Conservation (phyloP, 768 basidiomycete genomes). For the Trichaptum fuscoviolaceum region DNA sequence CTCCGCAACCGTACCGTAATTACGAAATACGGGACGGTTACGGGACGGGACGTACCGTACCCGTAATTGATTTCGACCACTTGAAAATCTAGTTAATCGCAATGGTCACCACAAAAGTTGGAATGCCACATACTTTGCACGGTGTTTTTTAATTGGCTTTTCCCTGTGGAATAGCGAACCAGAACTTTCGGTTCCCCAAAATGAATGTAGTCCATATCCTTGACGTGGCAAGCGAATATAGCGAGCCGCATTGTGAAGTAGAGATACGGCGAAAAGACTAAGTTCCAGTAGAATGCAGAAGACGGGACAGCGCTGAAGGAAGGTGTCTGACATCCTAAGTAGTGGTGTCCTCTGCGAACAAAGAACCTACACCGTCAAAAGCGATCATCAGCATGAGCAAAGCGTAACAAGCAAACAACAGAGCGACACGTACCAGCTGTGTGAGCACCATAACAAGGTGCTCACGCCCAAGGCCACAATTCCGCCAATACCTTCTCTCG, state of each 20-base stretch:
- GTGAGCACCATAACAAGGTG: slow-evolving; percentile 99
- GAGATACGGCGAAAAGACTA: slow-evolving; percentile 91
- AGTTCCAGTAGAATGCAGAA: slow-evolving; percentile 66
- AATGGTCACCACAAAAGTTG: not conserved
- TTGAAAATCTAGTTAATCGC: slow-evolving; percentile 6
- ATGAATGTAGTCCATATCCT: slow-evolving; percentile 99
- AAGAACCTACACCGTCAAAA: slow-evolving; percentile 56
- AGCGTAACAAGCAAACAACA: not conserved
- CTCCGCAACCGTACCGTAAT: no score
- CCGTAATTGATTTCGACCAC: no score
- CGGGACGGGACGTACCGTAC: no score
- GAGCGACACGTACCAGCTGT: no score
- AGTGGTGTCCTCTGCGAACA: slow-evolving; percentile 71
- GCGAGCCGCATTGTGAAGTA: slow-evolving; percentile 99
- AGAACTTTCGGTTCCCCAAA: slow-evolving; percentile 96
- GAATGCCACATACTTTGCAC: slow-evolving; percentile 71
- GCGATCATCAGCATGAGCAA: no score
- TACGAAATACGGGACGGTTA: no score
- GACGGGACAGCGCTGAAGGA: slow-evolving; percentile 77
- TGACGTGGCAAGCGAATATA: slow-evolving; percentile 98
- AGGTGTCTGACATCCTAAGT: slow-evolving; percentile 94
- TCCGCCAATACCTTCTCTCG: slow-evolving; percentile 90
- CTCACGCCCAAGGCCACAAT: slow-evolving; percentile 79
- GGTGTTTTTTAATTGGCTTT: slow-evolving; percentile 81
- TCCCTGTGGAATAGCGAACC: slow-evolving; percentile 94